Conservation (phyloP, 2,329 filamentous ascomycete species). For the Furcasterigmium sp. region DNA sequence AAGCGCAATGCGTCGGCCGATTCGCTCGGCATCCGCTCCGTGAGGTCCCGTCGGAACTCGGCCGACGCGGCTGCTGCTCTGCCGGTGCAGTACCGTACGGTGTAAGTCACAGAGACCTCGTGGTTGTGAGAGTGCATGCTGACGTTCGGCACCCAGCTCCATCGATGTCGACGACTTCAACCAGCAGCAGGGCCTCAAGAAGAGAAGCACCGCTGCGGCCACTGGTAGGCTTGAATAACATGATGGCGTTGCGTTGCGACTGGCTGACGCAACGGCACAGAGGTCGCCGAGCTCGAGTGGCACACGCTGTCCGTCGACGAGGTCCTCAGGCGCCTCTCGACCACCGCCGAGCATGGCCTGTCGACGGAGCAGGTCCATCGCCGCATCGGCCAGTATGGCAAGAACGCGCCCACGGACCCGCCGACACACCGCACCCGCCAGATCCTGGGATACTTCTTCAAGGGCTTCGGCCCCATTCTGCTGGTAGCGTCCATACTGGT, state of each 20-base stretch:
- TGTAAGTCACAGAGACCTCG: too few species aligned
- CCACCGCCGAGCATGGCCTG: constrained; percentile 52
- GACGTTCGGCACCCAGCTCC: constrained; percentile 5
- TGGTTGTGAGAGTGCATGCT: too few species aligned
- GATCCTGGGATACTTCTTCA: constrained; percentile 67
- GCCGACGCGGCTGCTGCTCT: constrained; percentile 36
- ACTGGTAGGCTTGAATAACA: too few species aligned
- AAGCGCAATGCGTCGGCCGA: constrained; percentile 22
- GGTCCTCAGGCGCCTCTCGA: constrained; percentile 53
- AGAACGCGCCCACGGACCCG: constrained; percentile 61
- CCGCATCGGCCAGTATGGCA: constrained; percentile 55
- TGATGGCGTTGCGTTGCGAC: background rate
- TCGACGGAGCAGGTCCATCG: constrained; percentile 51
- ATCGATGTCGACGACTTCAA: constrained; percentile 50
- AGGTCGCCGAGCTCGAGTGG: constrained; percentile 62
- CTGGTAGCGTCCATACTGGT: constrained; percentile 65
- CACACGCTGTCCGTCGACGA: constrained; percentile 56
- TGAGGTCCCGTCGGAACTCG: constrained; percentile 26
- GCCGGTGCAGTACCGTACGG: constrained; percentile 50
- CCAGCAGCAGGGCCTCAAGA: constrained; percentile 28
- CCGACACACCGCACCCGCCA: constrained; percentile 54
- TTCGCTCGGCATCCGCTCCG: constrained; percentile 35
- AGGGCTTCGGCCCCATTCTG: constrained; percentile 69
- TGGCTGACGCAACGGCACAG: too few species aligned
- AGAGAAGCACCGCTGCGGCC: constrained; percentile 37